Base-by-base conservation (phyloP, 202 grass and related monocot species). In the Cymbopogon flexuosus region DNA sequence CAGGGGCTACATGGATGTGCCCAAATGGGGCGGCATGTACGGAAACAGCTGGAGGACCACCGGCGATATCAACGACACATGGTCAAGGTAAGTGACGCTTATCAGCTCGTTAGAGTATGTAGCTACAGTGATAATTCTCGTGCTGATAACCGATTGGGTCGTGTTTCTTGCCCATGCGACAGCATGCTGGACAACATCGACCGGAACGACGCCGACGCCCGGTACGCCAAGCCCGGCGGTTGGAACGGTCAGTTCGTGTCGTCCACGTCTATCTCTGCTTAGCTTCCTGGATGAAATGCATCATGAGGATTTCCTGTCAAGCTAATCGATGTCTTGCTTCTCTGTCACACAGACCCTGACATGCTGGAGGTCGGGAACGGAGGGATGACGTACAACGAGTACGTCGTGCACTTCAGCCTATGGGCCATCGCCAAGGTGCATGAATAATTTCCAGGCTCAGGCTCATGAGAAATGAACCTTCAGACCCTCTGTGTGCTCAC, bases 31-130 rank as follows among this genome's bases (percentile, higher is more conserved):
- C 23, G 72, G 27, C 30, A 72, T 11, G 21, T 66, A 79, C 37
- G 93, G 93, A 13, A 95, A 95, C 65, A 95, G 89, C 76, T 95
- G 87, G 93, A 95, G 93, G 61, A 95, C 93, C 35, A 92, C 85
- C 33, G 79, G 76, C 24, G 93, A 95, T 63, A 95, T 95, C 76
- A 80, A 72, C 23, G 83, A 92, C 78, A 68, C 76, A 51, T 95
- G 89, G 93, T 18, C 42, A 59, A 72, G 87, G 93, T 92, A 81
- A 42, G 21, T 41, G 10, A 24, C 33, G 5, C 2, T 43, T 10
- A 41, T 43, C 10, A 43, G 41, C 41, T 43, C 41, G 2, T 4
- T 11, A 6, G 43, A 49, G 45, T 14, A 47, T 12, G 13, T 46
- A 46, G 0, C 1, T 16, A 51, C 46, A 13, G 15, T 51, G 13